phyloP scores from a whole-genome alignment of 169 alveolate species.

The Neospora caninum region DNA sequence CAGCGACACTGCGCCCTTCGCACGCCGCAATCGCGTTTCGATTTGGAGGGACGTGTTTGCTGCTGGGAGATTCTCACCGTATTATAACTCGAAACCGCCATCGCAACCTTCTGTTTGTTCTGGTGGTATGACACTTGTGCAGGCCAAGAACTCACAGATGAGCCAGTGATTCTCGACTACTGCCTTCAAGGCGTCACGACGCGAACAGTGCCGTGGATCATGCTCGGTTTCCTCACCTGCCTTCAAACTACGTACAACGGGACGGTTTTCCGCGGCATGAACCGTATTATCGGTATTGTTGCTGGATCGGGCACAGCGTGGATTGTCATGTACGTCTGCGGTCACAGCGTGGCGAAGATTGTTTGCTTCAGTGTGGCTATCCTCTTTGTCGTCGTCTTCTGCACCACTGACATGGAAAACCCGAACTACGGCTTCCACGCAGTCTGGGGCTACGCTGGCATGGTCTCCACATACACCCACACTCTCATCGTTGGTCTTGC shows the following conservation, averaged over 20 bases:
- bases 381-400: slow-evolving; percentile 45
- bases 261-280: slow-evolving; percentile 53
- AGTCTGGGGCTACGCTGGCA: slow-evolving; percentile 60
- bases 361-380: slow-evolving; percentile 39
- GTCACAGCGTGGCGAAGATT: slow-evolving; percentile 45
- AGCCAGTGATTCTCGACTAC: slow-evolving; percentile 41
- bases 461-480: slow-evolving; percentile 65
- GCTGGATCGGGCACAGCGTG: slow-evolving; percentile 47
- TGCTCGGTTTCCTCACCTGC: slow-evolving; percentile 57
- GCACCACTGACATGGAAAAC: slow-evolving; percentile 32
- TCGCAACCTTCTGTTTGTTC: neutral
- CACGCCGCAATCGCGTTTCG: no score
- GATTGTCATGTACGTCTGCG: slow-evolving; percentile 42
- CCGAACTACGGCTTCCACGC: slow-evolving; percentile 60
- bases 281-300: slow-evolving; percentile 53
- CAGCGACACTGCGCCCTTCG: no score
- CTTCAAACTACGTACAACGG: slow-evolving; percentile 62
- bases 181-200: slow-evolving; percentile 55
- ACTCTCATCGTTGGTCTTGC: slow-evolving; percentile 51
- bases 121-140: slow-evolving; percentile 1
- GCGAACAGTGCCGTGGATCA: slow-evolving; percentile 61
- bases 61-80: no score
- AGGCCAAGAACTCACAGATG: slow-evolving; percentile 46
- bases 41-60: no score
- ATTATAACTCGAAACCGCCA: neutral